phyloP scores from a whole-genome alignment of 257 asterid genomes.

The Solanum okadae region DNA sequence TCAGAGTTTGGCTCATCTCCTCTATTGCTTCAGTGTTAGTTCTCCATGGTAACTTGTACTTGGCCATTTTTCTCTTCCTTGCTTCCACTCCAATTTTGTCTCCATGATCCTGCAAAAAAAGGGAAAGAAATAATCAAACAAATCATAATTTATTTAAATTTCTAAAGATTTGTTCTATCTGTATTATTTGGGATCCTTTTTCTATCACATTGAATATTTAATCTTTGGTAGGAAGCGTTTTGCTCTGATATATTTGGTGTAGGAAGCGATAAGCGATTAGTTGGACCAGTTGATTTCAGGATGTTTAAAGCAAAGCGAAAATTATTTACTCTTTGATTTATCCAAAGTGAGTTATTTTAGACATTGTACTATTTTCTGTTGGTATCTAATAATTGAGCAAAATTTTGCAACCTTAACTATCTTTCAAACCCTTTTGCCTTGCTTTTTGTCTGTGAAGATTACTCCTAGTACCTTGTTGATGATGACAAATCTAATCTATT shows the following conservation, averaged over 20 bases:
- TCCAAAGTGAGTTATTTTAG: neutral
- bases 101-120: conserved; percentile 1
- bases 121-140: neutral
- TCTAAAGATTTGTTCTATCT: neutral
- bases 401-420: neutral
- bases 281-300: neutral
- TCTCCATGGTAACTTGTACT: conserved; percentile 10
- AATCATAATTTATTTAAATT: neutral
- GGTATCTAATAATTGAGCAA: neutral
- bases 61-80: conserved; percentile 7
- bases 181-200: neutral
- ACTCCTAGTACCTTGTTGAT: neutral
- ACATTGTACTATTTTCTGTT: neutral
- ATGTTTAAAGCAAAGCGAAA: neutral
- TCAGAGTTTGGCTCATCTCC: conserved; percentile 5
- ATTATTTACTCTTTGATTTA: neutral
- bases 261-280: neutral
- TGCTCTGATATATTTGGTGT: neutral
- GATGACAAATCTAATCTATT: neutral
- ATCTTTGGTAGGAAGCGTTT: neutral
- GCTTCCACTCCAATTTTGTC: conserved; percentile 14
- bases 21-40: neutral
- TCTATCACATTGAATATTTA: neutral
- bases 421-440: neutral
- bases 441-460: neutral